Conservation (phyloP, 495 filamentous ascomycete species). For the Schizothecium vesticola region DNA sequence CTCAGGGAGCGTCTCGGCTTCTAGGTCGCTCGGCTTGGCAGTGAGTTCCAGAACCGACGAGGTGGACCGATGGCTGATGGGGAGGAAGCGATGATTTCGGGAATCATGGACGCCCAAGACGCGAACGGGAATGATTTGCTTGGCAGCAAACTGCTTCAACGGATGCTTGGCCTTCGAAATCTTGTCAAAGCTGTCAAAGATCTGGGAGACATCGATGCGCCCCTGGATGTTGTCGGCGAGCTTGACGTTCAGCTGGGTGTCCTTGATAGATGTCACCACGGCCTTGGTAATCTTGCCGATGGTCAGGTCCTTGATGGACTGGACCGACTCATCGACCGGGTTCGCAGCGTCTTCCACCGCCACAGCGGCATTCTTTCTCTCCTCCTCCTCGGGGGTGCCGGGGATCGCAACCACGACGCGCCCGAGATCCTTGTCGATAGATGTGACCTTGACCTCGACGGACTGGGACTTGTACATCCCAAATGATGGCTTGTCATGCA, state of each 20-base stretch:
- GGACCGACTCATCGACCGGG: constrained; percentile 62
- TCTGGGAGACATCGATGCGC: constrained; percentile 81
- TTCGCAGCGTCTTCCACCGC: constrained; percentile 39
- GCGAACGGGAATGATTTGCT: constrained; percentile 65
- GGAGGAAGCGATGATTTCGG: constrained; percentile 83
- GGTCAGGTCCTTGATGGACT: constrained; percentile 60
- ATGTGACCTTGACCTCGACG: constrained; percentile 61
- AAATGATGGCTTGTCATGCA: constrained; percentile 62
- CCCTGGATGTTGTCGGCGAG: constrained; percentile 87
- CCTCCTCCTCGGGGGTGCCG: constrained; percentile 20
- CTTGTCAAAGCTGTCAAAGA: constrained; percentile 82
- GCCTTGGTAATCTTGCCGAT: constrained; percentile 76
- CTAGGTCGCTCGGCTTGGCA: constrained; percentile 66
- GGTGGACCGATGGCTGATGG: constrained; percentile 75
- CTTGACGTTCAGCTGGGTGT: constrained; percentile 85
- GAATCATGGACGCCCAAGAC: constrained; percentile 87
- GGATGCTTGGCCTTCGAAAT: constrained; percentile 78
- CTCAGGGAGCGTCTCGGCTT: constrained; percentile 36
- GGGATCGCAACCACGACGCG: constrained; percentile 38
- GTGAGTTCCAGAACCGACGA: constrained; percentile 86
- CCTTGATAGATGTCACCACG: constrained; percentile 70
- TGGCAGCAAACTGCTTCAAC: constrained; percentile 61
- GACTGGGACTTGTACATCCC: constrained; percentile 69
- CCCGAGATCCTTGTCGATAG: constrained; percentile 52
- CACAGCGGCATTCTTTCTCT: constrained; percentile 17